Conservation (phyloP, 75 land plant species). For the Selaginella tamariscina region DNA sequence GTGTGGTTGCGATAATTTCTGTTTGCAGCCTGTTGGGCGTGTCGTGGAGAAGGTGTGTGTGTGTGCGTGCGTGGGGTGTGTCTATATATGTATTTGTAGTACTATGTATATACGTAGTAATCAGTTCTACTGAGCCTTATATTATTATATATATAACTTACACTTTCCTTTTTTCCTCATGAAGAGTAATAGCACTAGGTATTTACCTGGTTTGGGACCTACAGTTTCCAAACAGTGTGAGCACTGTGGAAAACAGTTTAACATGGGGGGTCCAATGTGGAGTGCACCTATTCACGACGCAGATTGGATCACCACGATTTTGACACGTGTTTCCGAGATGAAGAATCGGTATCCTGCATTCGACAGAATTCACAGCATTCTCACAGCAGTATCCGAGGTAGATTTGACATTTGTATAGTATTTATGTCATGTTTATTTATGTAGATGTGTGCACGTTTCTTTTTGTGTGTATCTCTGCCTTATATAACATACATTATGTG, state of each 20-base stretch:
- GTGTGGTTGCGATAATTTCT: slow-evolving; percentile 98
- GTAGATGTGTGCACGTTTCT: no score
- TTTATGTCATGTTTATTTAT: no score
- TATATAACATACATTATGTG: no score
- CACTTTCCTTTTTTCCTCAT: neutral
- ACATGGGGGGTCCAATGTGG: slow-evolving; percentile 99
- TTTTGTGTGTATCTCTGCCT: slow-evolving; percentile 12
- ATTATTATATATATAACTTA: neutral
- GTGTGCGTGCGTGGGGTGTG: no score
- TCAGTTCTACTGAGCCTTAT: no score
- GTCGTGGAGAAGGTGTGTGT: slow-evolving; percentile 62
- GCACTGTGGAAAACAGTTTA: slow-evolving; percentile 85
- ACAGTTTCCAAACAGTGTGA: slow-evolving; percentile 67
- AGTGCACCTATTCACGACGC: slow-evolving; percentile 94
- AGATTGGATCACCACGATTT: slow-evolving; percentile 67
- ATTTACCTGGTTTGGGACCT: slow-evolving; percentile 84
- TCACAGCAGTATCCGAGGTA: slow-evolving; percentile 97
- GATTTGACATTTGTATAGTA: no score
- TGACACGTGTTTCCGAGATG: slow-evolving; percentile 45
- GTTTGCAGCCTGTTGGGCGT: slow-evolving; percentile 78
- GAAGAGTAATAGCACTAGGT: slow-evolving; percentile 64
- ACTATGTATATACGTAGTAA: no score
- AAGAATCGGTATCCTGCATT: slow-evolving; percentile 75
- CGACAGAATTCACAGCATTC: slow-evolving; percentile 61
- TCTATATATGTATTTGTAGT: no score